Conservation (phyloP, 306 rosid species). For the Notholithocarpus densiflorus region DNA sequence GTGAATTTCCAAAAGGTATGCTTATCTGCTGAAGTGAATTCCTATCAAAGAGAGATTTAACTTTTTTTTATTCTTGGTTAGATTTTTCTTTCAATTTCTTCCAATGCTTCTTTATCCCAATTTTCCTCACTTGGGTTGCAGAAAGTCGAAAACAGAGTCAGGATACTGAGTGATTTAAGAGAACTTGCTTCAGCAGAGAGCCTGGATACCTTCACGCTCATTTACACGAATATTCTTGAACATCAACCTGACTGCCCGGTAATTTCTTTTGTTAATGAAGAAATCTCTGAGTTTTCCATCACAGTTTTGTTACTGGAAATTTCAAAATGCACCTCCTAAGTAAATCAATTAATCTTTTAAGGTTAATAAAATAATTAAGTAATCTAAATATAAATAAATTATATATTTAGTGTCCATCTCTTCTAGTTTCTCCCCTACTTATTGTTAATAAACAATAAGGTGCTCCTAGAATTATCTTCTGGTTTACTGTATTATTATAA, state of each 20-base stretch:
- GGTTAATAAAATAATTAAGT: not conserved
- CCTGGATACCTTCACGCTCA: slow-evolving; percentile 81
- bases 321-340: not conserved
- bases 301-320: not conserved
- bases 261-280: slow-evolving; percentile 14
- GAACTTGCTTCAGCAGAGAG: slow-evolving; percentile 99
- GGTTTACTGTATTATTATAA: not conserved
- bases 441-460: not conserved
- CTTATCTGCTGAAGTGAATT: not conserved
- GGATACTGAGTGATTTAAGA: slow-evolving; percentile 75
- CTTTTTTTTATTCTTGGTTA: not conserved
- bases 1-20: not conserved
- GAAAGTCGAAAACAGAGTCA: slow-evolving; percentile 91
- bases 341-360: not conserved
- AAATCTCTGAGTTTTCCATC: not conserved
- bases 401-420: not conserved
- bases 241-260: slow-evolving; percentile 99
- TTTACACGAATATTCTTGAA: slow-evolving; percentile 88
- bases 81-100: slow-evolving; percentile 4
- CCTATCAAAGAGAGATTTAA: not conserved
- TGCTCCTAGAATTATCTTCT: not conserved
- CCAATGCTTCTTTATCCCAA: slow-evolving; percentile 11
- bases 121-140: slow-evolving; percentile 35
- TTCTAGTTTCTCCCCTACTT: not conserved
- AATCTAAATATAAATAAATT: not conserved